Evolutionary conservation across 2,329 filamentous ascomycete species (phyloP), one percentile per base, ranked within the genome.

Genomic region (Fusarium keratoplasticum): DNA sequence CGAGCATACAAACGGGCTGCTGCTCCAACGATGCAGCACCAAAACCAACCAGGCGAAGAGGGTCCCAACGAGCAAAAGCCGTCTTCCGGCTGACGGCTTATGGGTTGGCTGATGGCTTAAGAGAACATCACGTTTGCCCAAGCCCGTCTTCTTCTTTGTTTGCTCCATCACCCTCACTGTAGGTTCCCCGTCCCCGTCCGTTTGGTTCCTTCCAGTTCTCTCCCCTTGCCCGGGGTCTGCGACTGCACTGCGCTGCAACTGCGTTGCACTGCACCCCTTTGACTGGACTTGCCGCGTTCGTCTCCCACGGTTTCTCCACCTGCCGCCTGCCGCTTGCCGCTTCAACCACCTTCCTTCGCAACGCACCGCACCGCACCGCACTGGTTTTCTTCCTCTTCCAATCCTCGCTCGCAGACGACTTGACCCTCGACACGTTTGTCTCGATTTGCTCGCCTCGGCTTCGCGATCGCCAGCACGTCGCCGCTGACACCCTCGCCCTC

Each of bases 291-390:
- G 67, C 64, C 38, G 69, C 29, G 59, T 47, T 25, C 40, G 25
- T 36, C 47, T 50, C 61, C 50, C 60, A 74, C 18, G 40, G 71
- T 74, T 74, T 74, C 59, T 72, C 71, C 68, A 62, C 35, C 58
- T 63, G 38, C 5, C 47, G 18, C 27, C 47, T 54, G 27, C 47
- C 47, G 27, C 47, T 52, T 52, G 47, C 47, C 27, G 47, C 60
- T 68, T 59, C 58, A 64, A 52, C 69, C 47, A 66, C 71, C 68
- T 35, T 31, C 54, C 55, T 54, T 67, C 64, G 20, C 38, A 22
- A 57, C 22, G 22, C 20, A 22, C 64, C 22, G 22, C 22, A 22
- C 64, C 22, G 22, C 22, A 25, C 22, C 16, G 13, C 13, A n/a
- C 36, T 20, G 8, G 42, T 6, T 18, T 31, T 31, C 47, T 31